Base-by-base conservation (phyloP, 2,329 filamentous ascomycete species). In the Colletotrichum sp. region DNA sequence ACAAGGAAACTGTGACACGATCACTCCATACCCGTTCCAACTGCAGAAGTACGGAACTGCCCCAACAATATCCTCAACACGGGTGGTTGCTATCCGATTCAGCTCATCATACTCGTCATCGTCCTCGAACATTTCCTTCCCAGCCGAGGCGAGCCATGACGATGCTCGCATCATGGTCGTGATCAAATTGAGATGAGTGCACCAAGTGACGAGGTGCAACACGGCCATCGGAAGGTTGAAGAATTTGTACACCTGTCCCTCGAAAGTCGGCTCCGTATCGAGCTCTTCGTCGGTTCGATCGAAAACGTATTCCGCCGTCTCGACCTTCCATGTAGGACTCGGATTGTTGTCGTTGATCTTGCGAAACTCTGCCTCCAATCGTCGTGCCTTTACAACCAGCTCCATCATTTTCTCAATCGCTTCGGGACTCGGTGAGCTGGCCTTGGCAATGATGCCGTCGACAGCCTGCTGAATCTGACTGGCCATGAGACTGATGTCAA, bases 241-340 rank as follows among this genome's bases (percentile, higher is more conserved):
- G 71, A 79, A 79, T 6, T 73, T 77, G 72, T 76, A 79, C 21
- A 79, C 72, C 6, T 64, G 78, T 2, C 78, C 78, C 16, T 77
- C 63, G 24, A 76, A 69, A 4, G 75, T 69, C 24, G 72, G n/a
- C 21, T 70, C 65, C 13, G 74, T 63, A 15, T 78, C 77, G 34
- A 78, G 71, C 39, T 78, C 65, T 9, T 68, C 75, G 26, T 79
- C 78, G 32, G 70, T 76, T n/a, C 64, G 71, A 8, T 77, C 65
- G 13, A 60, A 64, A 1, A 78, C 71, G 68, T 72, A 78, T 24
- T 77, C 75, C 5, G 66, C 77, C 5, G 71, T 66, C 9, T 74
- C 70, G 26, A 68, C 49, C 32, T 77, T 71, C 75, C 71, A 76
- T 2, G 67, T 68, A 26, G 75, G 77, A 18, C 34, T 66, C 8